These are phyloP conservation scores for Exophiala lecanii-corni DNA, from an alignment of 2,329 filamentous ascomycete genomes.

Conservation along the genomic window DNA sequence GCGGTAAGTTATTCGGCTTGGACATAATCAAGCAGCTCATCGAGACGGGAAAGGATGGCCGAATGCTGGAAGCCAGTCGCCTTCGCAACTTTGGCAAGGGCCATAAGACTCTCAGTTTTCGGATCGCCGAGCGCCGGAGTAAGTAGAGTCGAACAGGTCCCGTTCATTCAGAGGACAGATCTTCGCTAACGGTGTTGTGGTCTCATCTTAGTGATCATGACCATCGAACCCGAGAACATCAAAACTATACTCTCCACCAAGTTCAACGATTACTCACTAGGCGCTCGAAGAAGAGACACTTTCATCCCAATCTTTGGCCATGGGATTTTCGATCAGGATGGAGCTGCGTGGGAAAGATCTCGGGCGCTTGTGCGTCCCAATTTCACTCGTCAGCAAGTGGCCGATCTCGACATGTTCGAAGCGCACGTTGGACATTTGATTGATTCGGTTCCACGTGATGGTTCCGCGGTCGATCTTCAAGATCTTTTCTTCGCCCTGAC, in stretches of 20 bases:
- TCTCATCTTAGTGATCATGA: conserved; percentile 22
- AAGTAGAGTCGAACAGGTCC: neutral
- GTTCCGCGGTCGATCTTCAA: conserved; percentile 56
- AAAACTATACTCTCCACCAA: conserved; percentile 37
- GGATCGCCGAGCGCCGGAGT: conserved; percentile 5
- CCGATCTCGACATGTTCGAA: conserved; percentile 56
- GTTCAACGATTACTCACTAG: conserved; percentile 35
- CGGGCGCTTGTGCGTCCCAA: conserved; percentile 45
- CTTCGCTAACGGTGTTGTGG: no score
- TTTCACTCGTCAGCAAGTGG: conserved; percentile 50
- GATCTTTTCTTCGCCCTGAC: conserved; percentile 60
- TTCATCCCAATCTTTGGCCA: conserved; percentile 25
- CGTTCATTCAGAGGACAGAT: neutral
- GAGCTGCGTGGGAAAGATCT: conserved; percentile 45
- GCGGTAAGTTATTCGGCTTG: conserved; percentile 21
- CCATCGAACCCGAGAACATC: conserved; percentile 49
- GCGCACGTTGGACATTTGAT: conserved; percentile 55
- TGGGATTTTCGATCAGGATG: conserved; percentile 46
- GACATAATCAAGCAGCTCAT: conserved; percentile 22
- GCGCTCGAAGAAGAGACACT: conserved; percentile 37
- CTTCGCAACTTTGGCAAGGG: conserved; percentile 18
- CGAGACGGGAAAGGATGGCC: conserved; percentile 15
- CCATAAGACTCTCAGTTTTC: conserved; percentile 13
- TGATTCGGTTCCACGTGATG: conserved; percentile 51
- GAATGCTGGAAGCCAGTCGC: conserved; percentile 18